Evolutionary conservation across 441 rosid genomes (phyloP).

Genomic region (Biscutella laevigata): DNA sequence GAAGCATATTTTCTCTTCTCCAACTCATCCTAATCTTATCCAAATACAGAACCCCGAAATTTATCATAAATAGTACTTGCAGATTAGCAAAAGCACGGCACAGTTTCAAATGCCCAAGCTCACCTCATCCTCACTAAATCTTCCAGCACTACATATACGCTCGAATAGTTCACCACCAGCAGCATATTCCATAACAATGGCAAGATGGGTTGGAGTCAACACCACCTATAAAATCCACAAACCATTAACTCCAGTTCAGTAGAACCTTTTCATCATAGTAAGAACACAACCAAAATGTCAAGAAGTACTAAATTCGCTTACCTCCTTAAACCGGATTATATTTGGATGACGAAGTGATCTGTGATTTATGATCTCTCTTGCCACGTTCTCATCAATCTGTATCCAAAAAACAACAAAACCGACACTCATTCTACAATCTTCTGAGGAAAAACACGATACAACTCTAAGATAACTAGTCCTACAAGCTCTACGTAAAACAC

Average conservation of each 20-base stretch:
- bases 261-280: constrained; percentile 93
- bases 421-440: neutral
- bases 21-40: constrained; percentile 40
- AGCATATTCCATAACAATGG: constrained; percentile 49
- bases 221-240: too few species aligned
- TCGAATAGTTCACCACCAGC: constrained; percentile 52
- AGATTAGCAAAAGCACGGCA: too few species aligned
- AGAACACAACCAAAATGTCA: too few species aligned
- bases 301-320: constrained; percentile 45
- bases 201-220: constrained; percentile 44
- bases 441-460: too few species aligned
- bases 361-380: constrained; percentile 89
- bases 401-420: constrained; percentile 9
- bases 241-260: too few species aligned
- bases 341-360: constrained; percentile 86
- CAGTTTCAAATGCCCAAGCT: too few species aligned
- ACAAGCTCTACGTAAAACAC: neutral
- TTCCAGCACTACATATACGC: constrained; percentile 43
- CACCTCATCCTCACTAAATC: constrained; percentile 51
- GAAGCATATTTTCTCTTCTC: too few species aligned
- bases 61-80: neutral
- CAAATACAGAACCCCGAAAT: neutral
- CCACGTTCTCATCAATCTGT: constrained; percentile 91
- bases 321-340: constrained; percentile 94
- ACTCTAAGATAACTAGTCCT: neutral